Conservation (phyloP, 768 basidiomycete species). For the Lactifluus pinguis region DNA sequence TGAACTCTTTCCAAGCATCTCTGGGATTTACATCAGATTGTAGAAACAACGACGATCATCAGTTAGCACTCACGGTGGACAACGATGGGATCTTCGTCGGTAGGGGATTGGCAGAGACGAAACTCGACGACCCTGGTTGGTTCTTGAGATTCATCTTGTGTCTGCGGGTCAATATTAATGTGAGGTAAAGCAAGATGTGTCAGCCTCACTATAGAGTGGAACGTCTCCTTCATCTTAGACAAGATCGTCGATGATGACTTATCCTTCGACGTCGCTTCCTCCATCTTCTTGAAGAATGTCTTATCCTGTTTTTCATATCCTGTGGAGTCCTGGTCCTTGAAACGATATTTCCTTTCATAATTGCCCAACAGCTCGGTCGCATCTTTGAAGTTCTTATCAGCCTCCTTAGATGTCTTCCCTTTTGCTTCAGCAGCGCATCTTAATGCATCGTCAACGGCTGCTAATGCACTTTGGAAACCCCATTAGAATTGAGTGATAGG, state of each 20-base stretch:
- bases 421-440: not conserved
- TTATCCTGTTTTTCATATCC: too few relatives aligned
- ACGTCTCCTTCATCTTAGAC: not conserved
- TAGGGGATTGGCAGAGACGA: not conserved
- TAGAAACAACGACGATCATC: not conserved
- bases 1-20: not conserved
- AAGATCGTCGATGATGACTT: too few relatives aligned
- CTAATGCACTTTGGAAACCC: not conserved
- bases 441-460: not conserved
- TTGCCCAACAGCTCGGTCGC: not conserved
- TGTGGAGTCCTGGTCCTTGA: too few relatives aligned
- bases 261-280: not conserved
- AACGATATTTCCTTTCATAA: not conserved
- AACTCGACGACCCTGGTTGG: not conserved
- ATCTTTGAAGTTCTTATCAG: not conserved
- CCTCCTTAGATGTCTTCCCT: not conserved
- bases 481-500: not conserved
- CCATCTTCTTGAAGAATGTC: not conserved
- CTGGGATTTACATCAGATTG: not conserved
- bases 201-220: not conserved
- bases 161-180: not conserved
- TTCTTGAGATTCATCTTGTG: not conserved
- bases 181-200: not conserved
- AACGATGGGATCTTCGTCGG: not conserved
- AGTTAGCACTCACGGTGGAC: too few relatives aligned